phyloP scores from a whole-genome alignment of 768 basidiomycete species.

The Artomyces pyxidatus region DNA sequence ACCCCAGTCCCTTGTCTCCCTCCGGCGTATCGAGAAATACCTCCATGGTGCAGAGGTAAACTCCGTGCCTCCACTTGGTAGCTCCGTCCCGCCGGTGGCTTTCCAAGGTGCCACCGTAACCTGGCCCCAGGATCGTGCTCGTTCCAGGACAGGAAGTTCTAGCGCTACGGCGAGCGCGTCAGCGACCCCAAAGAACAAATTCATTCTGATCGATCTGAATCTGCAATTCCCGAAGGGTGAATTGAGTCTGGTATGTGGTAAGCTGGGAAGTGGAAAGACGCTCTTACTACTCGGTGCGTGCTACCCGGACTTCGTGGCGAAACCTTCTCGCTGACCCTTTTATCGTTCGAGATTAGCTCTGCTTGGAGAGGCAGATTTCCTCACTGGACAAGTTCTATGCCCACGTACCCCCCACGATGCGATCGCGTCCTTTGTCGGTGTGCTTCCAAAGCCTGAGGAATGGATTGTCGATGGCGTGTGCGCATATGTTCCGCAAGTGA shows the following conservation, averaged over 20 bases:
- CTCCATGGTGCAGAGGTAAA: constrained; percentile 67
- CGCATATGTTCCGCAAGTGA: constrained; percentile 79
- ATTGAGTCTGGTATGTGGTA: constrained; percentile 81
- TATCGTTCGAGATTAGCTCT: too few relatives aligned
- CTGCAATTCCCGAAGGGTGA: constrained; percentile 73
- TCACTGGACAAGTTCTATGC: constrained; percentile 74
- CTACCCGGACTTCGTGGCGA: too few relatives aligned
- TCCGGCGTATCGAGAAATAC: constrained; percentile 89
- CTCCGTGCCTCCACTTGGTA: constrained; percentile 46
- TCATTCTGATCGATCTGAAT: constrained; percentile 71
- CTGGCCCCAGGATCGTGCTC: constrained; percentile 75
- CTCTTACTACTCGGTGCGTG: constrained; percentile 58
- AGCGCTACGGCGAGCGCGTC: constrained; percentile 44
- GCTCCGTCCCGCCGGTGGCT: constrained; percentile 53
- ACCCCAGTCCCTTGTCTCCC: constrained; percentile 64
- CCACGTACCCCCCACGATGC: constrained; percentile 81
- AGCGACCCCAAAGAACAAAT: constrained; percentile 71
- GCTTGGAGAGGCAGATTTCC: constrained; percentile 80
- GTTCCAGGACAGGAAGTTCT: constrained; percentile 22
- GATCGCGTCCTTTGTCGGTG: constrained; percentile 49
- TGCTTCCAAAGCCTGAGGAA: constrained; percentile 37
- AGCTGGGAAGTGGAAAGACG: constrained; percentile 86
- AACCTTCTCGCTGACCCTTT: too few relatives aligned
- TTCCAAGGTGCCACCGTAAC: constrained; percentile 83
- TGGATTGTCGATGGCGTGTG: constrained; percentile 78